phyloP scores from a whole-genome alignment of 345 rosid species.

The Dipteronia dyeriana region DNA sequence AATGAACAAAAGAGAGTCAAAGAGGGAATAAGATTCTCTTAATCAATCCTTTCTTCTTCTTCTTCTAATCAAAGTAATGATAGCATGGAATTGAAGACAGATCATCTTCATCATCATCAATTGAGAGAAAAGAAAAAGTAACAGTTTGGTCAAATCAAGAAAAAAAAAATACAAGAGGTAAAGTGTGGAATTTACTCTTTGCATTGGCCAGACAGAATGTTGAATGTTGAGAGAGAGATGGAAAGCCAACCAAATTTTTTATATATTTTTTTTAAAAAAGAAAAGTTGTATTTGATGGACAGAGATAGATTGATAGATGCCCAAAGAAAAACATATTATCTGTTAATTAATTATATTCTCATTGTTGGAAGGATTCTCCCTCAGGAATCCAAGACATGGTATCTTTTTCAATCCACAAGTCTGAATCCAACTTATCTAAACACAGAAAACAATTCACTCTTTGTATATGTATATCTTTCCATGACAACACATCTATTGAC shows the following conservation, averaged over 20 bases:
- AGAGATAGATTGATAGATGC: background rate
- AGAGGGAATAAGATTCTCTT: constrained; percentile 34
- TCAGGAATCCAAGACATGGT: constrained; percentile 35
- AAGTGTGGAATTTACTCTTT: constrained; percentile 30
- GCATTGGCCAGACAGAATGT: background rate
- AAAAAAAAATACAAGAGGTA: constrained; percentile 10
- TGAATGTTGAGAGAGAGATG: background rate
- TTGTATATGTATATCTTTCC: too few relatives aligned
- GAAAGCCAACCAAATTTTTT: constrained; percentile 17
- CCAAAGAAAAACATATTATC: constrained; percentile 18
- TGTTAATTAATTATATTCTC: background rate
- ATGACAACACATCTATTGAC: too few relatives aligned
- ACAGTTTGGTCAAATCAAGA: constrained; percentile 29
- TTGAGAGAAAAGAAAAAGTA: background rate
- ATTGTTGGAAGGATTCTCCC: constrained; percentile 8
- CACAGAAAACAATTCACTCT: too few relatives aligned
- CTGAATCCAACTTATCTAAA: background rate
- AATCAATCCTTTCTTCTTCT: constrained; percentile 15
- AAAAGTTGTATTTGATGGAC: constrained; percentile 1
- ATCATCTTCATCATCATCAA: background rate
- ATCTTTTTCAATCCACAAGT: background rate
- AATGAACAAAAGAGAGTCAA: background rate
- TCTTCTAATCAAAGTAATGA: constrained; percentile 28
- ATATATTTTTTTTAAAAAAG: background rate
- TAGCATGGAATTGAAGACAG: constrained; percentile 26